Conservation (phyloP, 1,284 basidiomycete genomes). For the Termitomyces sp. region DNA sequence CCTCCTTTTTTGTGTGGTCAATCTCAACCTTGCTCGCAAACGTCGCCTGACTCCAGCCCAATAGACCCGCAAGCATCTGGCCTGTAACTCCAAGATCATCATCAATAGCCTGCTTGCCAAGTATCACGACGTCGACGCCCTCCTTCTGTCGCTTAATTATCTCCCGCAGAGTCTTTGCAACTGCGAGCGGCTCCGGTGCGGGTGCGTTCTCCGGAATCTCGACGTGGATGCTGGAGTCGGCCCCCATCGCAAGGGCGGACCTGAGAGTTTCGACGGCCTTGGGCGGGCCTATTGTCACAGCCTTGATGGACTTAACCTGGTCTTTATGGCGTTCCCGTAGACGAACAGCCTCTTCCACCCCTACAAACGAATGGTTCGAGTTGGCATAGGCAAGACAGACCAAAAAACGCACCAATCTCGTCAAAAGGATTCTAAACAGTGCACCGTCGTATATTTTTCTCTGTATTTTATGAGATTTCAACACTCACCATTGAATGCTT, state of each 20-base stretch:
- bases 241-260: constrained; percentile 97
- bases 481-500: constrained; percentile 92
- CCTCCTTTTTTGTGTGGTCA: constrained; percentile 64
- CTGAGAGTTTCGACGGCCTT: constrained; percentile 91
- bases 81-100: constrained; percentile 97
- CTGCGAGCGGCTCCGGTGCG: constrained; percentile 79
- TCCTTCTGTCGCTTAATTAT: constrained; percentile 70
- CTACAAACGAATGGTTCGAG: constrained; percentile 37
- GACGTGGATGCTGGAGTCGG: constrained; percentile 90
- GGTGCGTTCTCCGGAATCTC: constrained; percentile 72
- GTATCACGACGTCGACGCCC: constrained; percentile 82
- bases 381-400: background rate
- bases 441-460: background rate
- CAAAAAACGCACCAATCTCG: constrained; percentile 77
- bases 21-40: constrained; percentile 91
- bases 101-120: constrained; percentile 99
- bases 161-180: constrained; percentile 82
- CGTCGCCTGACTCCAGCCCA: constrained; percentile 93
- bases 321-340: constrained; percentile 81
- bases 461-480: background rate
- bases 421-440: constrained; percentile 89
- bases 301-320: constrained; percentile 80
- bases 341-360: constrained; percentile 96
- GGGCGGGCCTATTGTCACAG: constrained; percentile 88
- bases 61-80: constrained; percentile 93